These are phyloP conservation scores for Cladochytrium replicatum DNA, from an alignment of 192 early-diverging fungal species.

Conservation along the genomic window DNA sequence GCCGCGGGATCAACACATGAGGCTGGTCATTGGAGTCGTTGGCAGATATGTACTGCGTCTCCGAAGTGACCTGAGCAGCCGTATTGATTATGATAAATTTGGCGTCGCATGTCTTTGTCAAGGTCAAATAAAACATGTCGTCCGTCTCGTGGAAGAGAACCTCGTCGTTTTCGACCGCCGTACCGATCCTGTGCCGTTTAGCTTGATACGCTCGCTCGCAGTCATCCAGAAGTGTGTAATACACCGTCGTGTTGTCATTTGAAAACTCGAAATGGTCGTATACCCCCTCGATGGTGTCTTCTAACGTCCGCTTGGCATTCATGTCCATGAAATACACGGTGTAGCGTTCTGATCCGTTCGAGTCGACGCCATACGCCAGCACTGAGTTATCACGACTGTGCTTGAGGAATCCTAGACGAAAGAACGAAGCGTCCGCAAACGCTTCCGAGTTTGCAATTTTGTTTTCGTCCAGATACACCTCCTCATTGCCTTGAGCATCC, in stretches of 20 bases:
- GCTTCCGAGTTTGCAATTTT: constrained; percentile 32
- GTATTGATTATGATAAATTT: constrained; percentile 41
- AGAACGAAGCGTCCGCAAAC: constrained; percentile 44
- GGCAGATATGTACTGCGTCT: constrained; percentile 34
- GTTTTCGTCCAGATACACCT: constrained; percentile 44
- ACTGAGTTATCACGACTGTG: constrained; percentile 41
- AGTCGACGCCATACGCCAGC: constrained; percentile 48
- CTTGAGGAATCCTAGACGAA: constrained; percentile 45
- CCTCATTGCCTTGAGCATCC: constrained; percentile 21
- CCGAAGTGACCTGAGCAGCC: constrained; percentile 46
- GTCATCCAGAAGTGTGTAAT: constrained; percentile 40
- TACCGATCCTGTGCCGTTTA: constrained; percentile 37
- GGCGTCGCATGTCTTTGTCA: constrained; percentile 43
- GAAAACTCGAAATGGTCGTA: constrained; percentile 51
- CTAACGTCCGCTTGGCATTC: constrained; percentile 24
- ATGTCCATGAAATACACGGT: constrained; percentile 41
- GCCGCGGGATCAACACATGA: constrained; percentile 35
- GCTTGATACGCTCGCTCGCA: constrained; percentile 40
- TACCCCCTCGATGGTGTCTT: constrained; percentile 36
- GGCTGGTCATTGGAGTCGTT: constrained; percentile 14
- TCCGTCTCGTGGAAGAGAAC: constrained; percentile 43
- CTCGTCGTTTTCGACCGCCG: constrained; percentile 23
- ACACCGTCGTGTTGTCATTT: constrained; percentile 34
- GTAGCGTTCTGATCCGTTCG: constrained; percentile 39
- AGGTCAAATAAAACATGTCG: constrained; percentile 50